Evolutionary conservation across 208 protist genomes (phyloP), one percentile per base, ranked within the genome.

Genomic region (Balamuthia mandrillaris): DNA sequence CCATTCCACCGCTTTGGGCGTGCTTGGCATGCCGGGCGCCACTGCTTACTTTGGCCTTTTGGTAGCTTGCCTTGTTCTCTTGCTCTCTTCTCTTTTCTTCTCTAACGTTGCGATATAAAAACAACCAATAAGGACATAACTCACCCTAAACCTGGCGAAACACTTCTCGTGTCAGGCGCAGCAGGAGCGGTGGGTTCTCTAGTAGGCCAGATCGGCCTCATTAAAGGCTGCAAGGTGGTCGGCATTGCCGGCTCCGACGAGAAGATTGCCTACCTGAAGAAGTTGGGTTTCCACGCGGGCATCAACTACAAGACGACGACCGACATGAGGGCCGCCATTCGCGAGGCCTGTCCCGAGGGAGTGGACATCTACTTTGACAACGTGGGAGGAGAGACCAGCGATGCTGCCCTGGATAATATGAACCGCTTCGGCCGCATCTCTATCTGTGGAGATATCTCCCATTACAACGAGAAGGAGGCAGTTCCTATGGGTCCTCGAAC

Each of bases 321-420:
- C 16, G 65, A 88, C 6, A 39, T 88, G 14, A 37, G 29, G 27
- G 27, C 68, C 39, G 39, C 45, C 10, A 29, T 93, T 5, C 18
- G 63, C 7, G 81, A 92, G 10, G 47, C 82, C 37, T 52, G 33
- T 29, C 87, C 90, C 5, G 68, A 91, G 33, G 90, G 90, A 24
- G 52, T 93, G 27, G 90, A 93, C 82, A 10, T 91, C 1, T 93
- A 91, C 78, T 93, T 91, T 81, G 91, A 93, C 27, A 93, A 93
- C 83, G 91, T 93, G 35, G 91, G 91, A 24, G 90, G 90, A 3
- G 42, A 37, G 4, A 84, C 77, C 2, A 49, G 63, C 0, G 77
- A 84, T 18, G 77, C 77, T 0, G 77, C 56, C 10, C 37, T 84
- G 7, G 37, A 52, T n/a, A 72, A 72, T 44, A n/a, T 84, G 35